Evolutionary conservation across 768 basidiomycete species (phyloP).

Genomic region (Leccinum rimulosum): DNA sequence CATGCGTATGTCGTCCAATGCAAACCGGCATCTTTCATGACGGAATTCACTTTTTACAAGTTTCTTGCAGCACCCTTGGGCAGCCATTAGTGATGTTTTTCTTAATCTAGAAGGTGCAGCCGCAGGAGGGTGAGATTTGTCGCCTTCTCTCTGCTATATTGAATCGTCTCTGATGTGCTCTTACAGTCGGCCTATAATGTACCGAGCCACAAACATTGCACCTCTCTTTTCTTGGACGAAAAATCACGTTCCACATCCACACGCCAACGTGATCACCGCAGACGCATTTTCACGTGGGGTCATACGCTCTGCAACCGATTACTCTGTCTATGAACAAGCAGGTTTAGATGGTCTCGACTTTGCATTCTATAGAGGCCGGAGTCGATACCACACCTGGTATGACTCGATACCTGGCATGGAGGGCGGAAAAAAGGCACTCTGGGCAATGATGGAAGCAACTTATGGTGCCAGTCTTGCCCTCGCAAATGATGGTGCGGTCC

Average conservation of each 20-base stretch:
- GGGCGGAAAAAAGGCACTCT: conserved; percentile 57
- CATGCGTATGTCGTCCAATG: conserved; percentile 44
- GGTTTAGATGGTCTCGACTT: conserved; percentile 73
- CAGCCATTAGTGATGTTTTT: too few relatives aligned
- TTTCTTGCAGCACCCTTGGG: too few relatives aligned
- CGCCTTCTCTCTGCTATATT: neutral
- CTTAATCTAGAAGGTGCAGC: too few relatives aligned
- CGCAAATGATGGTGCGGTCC: conserved; percentile 41
- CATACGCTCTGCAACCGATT: conserved; percentile 73
- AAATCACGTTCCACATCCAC: conserved; percentile 57
- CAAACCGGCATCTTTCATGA: neutral
- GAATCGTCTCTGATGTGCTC: neutral
- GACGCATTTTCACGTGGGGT: conserved; percentile 67
- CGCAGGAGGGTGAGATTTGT: too few relatives aligned
- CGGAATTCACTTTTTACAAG: too few relatives aligned
- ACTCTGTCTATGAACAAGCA: conserved; percentile 55
- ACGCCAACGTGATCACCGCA: conserved; percentile 65
- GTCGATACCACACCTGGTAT: conserved; percentile 73
- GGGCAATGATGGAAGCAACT: conserved; percentile 76
- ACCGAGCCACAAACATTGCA: conserved; percentile 63
- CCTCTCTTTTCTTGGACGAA: conserved; percentile 52
- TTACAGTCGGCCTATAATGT: conserved; percentile 68
- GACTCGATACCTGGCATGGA: conserved; percentile 62
- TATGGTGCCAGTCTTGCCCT: conserved; percentile 54
- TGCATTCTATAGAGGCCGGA: conserved; percentile 74